A percentile compares a stretch with the other conserved stretches of the same genome.
Conservation (phyloP, 2,329 filamentous ascomycete genomes). For the Lomentospora prolificans region DNA sequence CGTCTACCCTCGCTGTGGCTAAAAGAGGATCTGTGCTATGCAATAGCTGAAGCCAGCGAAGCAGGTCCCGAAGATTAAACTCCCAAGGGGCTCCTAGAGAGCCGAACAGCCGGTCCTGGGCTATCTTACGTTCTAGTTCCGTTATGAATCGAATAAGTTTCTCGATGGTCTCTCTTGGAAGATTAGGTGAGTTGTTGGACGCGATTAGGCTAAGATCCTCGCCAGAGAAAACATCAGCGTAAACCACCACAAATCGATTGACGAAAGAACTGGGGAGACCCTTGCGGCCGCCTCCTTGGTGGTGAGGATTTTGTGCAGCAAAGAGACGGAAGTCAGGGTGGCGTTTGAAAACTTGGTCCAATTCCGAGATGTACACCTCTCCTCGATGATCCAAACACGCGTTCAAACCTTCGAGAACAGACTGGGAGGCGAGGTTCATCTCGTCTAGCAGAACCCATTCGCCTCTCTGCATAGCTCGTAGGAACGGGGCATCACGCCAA, state of each 20-base stretch:
- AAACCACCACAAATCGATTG: conserved; percentile 96
- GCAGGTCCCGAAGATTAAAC: conserved; percentile 83
- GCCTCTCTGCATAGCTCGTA: conserved; percentile 92
- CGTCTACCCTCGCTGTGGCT: conserved; percentile 47
- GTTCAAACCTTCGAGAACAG: conserved; percentile 90
- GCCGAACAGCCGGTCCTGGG: conserved; percentile 47
- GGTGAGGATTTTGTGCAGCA: conserved; percentile 93
- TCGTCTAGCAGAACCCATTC: conserved; percentile 96
- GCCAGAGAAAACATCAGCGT: conserved; percentile 79
- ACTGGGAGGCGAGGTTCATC: conserved; percentile 97
- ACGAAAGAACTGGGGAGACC: conserved; percentile 93
- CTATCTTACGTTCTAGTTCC: conserved; percentile 62
- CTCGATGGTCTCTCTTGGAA: conserved; percentile 48
- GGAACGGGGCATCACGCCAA: conserved; percentile 91
- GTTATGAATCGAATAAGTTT: conserved; percentile 74
- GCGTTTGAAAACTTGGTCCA: conserved; percentile 86
- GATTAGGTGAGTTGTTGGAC: conserved; percentile 59
- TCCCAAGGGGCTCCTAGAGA: conserved; percentile 77
- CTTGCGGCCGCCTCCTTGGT: conserved; percentile 92
- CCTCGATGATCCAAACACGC: conserved; percentile 94
- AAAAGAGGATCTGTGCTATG: conserved; percentile 46
- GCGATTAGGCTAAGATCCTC: conserved; percentile 79
- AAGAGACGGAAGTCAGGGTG: conserved; percentile 91
- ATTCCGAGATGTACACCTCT: conserved; percentile 88
- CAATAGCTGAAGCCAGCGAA: conserved; percentile 74